phyloP scores from a whole-genome alignment of 1,139 yeast species.

The Meyerozyma guilliermondii region DNA sequence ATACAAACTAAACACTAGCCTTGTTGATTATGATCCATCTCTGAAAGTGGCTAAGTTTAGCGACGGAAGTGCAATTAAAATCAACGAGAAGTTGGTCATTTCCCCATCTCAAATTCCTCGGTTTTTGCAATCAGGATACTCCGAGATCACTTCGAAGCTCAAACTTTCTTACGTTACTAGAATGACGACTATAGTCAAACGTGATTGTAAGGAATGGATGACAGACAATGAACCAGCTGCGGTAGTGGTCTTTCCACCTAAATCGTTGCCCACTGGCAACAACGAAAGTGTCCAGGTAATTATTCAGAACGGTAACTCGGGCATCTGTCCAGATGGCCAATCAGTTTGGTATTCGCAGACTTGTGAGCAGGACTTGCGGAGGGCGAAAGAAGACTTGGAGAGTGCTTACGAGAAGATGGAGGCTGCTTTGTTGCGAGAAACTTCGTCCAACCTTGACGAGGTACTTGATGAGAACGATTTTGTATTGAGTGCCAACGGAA shows the following conservation, averaged over 20 bases:
- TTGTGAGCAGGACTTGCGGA: conserved; percentile 56
- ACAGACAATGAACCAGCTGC: conserved; percentile 79
- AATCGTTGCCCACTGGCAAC: conserved; percentile 65
- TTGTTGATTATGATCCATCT: conserved; percentile 59
- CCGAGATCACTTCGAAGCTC: conserved; percentile 33
- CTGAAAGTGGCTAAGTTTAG: conserved; percentile 64
- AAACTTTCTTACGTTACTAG: conserved; percentile 56
- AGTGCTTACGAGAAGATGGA: conserved; percentile 79
- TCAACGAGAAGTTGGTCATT: conserved; percentile 69
- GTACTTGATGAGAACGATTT: conserved; percentile 52
- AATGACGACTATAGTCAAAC: conserved; percentile 75
- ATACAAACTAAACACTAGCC: conserved; percentile 70
- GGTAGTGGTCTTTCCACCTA: conserved; percentile 91
- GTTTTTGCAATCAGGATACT: conserved; percentile 31
- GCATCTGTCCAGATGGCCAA: conserved; percentile 85
- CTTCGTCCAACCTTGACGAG: conserved; percentile 36
- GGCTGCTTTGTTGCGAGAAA: conserved; percentile 71
- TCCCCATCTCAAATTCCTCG: conserved; percentile 69
- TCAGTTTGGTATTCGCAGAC: conserved; percentile 89
- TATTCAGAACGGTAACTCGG: conserved; percentile 85
- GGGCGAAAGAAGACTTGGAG: conserved; percentile 75
- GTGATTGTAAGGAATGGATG: conserved; percentile 90
- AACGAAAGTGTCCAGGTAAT: conserved; percentile 75
- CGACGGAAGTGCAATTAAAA: conserved; percentile 72
- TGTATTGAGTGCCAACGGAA: conserved; percentile 50